Evolutionary conservation across 768 basidiomycete genomes (phyloP).

Genomic region (Fomitopsis pulvina): DNA sequence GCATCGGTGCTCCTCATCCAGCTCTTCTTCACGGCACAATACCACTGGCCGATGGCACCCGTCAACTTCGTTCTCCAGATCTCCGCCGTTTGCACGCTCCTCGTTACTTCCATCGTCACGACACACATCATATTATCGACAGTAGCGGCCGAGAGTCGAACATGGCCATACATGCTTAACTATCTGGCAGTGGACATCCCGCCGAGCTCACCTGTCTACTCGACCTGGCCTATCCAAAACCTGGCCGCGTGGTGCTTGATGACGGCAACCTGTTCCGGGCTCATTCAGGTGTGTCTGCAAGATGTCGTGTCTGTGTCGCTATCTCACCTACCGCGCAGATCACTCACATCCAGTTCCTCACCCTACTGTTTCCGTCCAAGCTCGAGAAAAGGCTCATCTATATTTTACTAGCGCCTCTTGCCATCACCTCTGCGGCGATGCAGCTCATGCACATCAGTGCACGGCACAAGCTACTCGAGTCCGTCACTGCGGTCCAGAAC

Average conservation of each 20-base stretch:
- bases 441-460: conserved; percentile 69
- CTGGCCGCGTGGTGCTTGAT: conserved; percentile 80
- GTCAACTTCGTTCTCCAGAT: conserved; percentile 91
- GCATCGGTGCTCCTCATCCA: conserved; percentile 83
- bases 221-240: conserved; percentile 57
- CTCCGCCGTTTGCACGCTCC: conserved; percentile 71
- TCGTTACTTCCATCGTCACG: conserved; percentile 72
- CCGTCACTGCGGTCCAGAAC: conserved; percentile 78
- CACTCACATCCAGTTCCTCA: conserved; percentile 96
- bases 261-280: conserved; percentile 76
- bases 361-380: conserved; percentile 86
- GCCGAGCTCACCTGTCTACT: conserved; percentile 32
- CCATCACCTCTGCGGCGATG: conserved; percentile 77
- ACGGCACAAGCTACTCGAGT: conserved; percentile 32
- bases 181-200: conserved; percentile 84
- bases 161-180: conserved; percentile 95
- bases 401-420: conserved; percentile 80
- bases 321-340: conserved; percentile 41
- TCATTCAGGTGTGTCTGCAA: conserved; percentile 66
- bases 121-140: conserved; percentile 66
- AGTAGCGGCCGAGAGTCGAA: conserved; percentile 52
- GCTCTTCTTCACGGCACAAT: conserved; percentile 90
- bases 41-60: conserved; percentile 90
- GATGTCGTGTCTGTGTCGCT: neutral
- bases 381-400: conserved; percentile 86